Conservation (phyloP, 805 yeast species). For the Novakomyces olei region DNA sequence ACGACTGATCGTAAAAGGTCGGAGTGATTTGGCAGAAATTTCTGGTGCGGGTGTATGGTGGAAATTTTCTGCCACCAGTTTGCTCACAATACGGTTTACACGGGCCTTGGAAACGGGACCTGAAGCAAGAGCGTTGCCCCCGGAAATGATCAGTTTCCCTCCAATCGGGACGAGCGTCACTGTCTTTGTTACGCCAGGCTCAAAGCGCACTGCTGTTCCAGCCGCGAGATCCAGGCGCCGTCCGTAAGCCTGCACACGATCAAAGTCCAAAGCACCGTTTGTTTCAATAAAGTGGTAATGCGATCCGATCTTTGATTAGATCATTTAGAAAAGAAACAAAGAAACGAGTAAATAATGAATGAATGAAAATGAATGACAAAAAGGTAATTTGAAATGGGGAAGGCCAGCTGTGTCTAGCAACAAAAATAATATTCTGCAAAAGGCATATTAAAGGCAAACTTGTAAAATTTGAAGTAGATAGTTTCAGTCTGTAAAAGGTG, state of each 20-base stretch:
- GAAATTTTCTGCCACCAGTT: background rate
- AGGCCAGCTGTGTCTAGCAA: too few relatives aligned
- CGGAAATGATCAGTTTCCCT: slow-evolving; percentile 1
- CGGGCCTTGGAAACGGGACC: background rate
- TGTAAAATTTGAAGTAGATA: too few relatives aligned
- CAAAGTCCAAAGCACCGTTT: background rate
- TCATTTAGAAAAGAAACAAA: too few relatives aligned
- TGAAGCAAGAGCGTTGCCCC: slow-evolving; percentile 2
- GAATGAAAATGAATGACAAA: too few relatives aligned
- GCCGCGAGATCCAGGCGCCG: slow-evolving; percentile 2
- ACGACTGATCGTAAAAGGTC: slow-evolving; percentile 1
- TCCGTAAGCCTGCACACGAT: slow-evolving; percentile 1
- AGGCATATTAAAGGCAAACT: too few relatives aligned
- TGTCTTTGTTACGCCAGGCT: slow-evolving; percentile 1
- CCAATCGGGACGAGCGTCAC: slow-evolving; percentile 2
- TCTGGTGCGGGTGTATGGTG: background rate
- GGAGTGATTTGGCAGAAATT: background rate
- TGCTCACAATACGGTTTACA: background rate
- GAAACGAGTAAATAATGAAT: too few relatives aligned
- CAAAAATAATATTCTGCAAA: too few relatives aligned
- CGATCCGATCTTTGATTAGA: too few relatives aligned
- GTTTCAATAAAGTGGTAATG: slow-evolving; percentile 4
- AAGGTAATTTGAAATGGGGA: too few relatives aligned
- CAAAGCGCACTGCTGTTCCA: slow-evolving; percentile 4
- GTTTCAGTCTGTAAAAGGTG: too few relatives aligned